These are phyloP conservation scores for Mortierella sp. DNA, from an alignment of 371 early-diverging fungal species.

Conservation along the genomic window DNA sequence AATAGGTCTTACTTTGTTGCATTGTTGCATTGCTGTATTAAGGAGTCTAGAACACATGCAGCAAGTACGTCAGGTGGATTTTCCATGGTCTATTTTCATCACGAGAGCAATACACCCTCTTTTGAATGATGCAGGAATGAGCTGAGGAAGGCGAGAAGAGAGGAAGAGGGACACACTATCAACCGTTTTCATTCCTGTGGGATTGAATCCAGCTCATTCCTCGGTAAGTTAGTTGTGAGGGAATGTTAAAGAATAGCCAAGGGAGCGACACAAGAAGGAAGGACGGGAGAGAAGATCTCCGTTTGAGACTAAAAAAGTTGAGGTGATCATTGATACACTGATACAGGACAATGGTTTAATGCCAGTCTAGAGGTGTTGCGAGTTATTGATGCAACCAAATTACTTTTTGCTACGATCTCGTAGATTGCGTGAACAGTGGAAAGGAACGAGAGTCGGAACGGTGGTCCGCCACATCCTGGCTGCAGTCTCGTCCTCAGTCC, in stretches of 20 bases:
- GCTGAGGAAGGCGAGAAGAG: neutral
- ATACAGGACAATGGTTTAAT: no score
- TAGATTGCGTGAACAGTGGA: conserved; percentile 49
- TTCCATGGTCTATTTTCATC: neutral
- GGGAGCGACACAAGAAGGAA: no score
- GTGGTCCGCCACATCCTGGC: conserved; percentile 55
- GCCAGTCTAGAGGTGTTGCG: no score
- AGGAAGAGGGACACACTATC: neutral
- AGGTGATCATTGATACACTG: no score
- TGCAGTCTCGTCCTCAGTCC: conserved; percentile 54
- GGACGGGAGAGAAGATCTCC: no score
- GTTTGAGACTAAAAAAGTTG: no score
- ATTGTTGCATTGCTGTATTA: neutral
- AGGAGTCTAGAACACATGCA: neutral
- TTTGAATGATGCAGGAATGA: neutral
- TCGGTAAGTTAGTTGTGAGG: no score
- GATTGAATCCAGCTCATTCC: no score
- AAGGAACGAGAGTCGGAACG: conserved; percentile 47
- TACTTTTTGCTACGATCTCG: conserved; percentile 22
- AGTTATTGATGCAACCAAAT: no score
- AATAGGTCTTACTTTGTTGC: neutral
- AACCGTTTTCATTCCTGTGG: no score
- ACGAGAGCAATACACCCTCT: no score
- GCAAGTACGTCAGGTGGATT: neutral
- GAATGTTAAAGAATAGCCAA: no score